phyloP scores from a whole-genome alignment of 768 basidiomycete species.

The Hortiboletus campestris region DNA sequence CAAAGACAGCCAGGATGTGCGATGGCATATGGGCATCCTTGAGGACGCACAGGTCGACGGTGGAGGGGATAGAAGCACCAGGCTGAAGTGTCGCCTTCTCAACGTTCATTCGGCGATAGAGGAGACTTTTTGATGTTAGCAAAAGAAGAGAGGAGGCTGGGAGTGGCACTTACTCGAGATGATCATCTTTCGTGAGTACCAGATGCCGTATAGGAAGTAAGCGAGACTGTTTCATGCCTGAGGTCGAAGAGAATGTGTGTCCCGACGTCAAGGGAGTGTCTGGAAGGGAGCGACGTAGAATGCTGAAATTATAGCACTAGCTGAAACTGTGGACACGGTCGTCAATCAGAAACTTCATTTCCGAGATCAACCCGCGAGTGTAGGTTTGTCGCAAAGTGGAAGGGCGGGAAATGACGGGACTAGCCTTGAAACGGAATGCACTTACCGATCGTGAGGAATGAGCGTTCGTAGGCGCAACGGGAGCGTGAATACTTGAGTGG shows the following conservation, averaged over 20 bases:
- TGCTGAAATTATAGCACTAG: slow-evolving; percentile 9
- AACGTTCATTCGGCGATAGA: slow-evolving; percentile 37
- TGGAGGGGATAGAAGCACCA: slow-evolving; percentile 36
- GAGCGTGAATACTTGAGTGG: not conserved
- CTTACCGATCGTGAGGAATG: slow-evolving; percentile 28
- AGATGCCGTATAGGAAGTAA: slow-evolving; percentile 26
- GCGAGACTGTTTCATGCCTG: slow-evolving; percentile 20
- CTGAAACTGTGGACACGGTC: slow-evolving; percentile 14
- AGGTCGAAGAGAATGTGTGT: slow-evolving; percentile 14
- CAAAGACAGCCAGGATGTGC: slow-evolving; percentile 52
- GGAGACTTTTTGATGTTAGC: slow-evolving; percentile 22
- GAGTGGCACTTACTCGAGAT: slow-evolving; percentile 27
- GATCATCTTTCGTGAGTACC: slow-evolving; percentile 18
- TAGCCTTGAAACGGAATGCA: not conserved
- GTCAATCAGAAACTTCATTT: slow-evolving; percentile 20
- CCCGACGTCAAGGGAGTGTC: slow-evolving; percentile 10
- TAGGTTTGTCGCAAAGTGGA: slow-evolving; percentile 3
- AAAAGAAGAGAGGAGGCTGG: not conserved
- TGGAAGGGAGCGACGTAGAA: slow-evolving; percentile 8
- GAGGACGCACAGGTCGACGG: slow-evolving; percentile 48
- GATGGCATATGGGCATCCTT: slow-evolving; percentile 51
- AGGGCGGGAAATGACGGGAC: slow-evolving; percentile 7
- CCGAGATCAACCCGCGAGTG: slow-evolving; percentile 12
- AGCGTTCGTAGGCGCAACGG: slow-evolving; percentile 2
- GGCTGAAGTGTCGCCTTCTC: slow-evolving; percentile 22